Base-by-base conservation (phyloP, 441 rosid genomes). In the Flueggea neowawraea region DNA sequence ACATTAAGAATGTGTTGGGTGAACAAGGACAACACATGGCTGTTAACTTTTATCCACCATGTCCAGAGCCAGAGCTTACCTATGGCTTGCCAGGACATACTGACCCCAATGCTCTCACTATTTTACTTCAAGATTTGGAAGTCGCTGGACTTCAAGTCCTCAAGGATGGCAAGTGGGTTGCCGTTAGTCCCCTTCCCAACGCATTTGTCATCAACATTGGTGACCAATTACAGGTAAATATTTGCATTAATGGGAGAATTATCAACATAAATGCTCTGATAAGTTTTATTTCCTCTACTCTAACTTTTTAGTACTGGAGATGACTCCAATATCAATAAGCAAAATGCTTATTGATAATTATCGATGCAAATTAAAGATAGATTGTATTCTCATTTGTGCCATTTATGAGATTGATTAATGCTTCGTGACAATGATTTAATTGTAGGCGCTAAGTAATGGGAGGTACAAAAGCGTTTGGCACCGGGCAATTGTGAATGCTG, bases 1-100 rank as follows among this genome's bases (percentile, higher is more conserved):
- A 72, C 22, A 62, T 85, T 4, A 61, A 61, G 28, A 62, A 55
- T 12, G 78, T 61, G 10, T 32, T 80, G 13, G 84, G 81, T 11
- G 68, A 74, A 44, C 86, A 85, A 61, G 90, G 83, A n/a, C 87
- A 85, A 64, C 90, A 77, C 63, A 78, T 85, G 84, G 84, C 90
- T 4, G 64, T 85, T 16, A 85, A 85, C 76, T 85, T 69, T 54
- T 82, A 85, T 47, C 90, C 90, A 0, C 80, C 84, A 0, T 82
- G 87, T 43, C 87, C 87, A 0, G 58, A 82, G 69, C 90, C 87
- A 6, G 83, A 82, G 45, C 62, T 85, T 5, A 84, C 87, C 0
- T 76, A 65, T 22, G 87, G 87, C 4, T 53, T 85, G 45, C 90
- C 86, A 0, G 66, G 64, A 16, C 90, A 85, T 53, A 73, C 83